Percentiles rank a stretch among this genome's conserved stretches.
These are phyloP conservation scores for Geum urbanum DNA, from an alignment of 306 rosid genomes.

Conservation along the genomic window DNA sequence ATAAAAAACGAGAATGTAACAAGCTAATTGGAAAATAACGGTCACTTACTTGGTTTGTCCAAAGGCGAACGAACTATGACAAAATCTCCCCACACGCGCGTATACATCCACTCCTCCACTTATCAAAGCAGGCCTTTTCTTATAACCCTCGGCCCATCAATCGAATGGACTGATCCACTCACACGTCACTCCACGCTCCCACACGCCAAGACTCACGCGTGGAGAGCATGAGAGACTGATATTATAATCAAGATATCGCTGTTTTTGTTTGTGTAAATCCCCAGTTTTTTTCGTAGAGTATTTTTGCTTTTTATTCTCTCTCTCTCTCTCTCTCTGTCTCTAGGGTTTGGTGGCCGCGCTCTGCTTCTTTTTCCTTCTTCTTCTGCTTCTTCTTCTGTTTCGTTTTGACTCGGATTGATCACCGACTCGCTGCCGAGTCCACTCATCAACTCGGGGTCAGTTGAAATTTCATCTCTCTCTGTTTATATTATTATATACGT, in stretches of 20 bases:
- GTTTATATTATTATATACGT: not conserved
- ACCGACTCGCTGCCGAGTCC: conserved; percentile 29
- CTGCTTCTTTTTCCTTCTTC: conserved; percentile 8
- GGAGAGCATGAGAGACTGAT: not conserved
- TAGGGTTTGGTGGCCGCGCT: conserved; percentile 82
- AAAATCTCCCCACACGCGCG: not conserved
- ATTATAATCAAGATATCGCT: conserved; percentile 7
- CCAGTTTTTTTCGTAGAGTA: not conserved
- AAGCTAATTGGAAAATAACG: not conserved
- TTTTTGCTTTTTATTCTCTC: conserved; percentile 28
- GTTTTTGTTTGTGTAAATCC: conserved; percentile 14
- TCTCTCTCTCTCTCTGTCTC: conserved; percentile 46
- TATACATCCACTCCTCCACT: not conserved
- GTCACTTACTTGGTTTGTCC: not conserved
- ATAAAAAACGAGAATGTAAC: not conserved
- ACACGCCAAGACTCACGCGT: conserved; percentile 5
- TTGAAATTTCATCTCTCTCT: not conserved
- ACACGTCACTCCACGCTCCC: not conserved
- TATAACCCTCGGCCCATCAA: not conserved
- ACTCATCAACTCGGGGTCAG: conserved; percentile 33
- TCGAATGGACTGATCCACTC: not conserved
- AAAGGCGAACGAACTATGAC: not conserved
- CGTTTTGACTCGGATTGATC: conserved; percentile 13
- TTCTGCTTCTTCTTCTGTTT: conserved; percentile 8
- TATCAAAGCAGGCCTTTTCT: not conserved